A percentile compares a stretch with the other conserved stretches of the same genome.
Evolutionary conservation across 2,329 filamentous ascomycete species (phyloP).

Genomic region (Camptophora hylomeconis): DNA sequence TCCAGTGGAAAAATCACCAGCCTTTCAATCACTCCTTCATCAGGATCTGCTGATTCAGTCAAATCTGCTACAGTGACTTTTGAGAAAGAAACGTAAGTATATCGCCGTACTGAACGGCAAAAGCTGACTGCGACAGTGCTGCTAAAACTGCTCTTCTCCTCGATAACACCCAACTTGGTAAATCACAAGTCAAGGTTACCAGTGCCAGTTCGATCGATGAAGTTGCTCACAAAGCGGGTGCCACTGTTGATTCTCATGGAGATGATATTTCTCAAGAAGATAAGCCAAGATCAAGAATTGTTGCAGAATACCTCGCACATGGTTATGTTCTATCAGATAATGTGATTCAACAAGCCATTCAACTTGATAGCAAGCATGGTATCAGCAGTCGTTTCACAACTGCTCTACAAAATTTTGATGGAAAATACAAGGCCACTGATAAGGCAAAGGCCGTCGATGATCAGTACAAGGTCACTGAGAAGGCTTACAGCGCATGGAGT

Average conservation of each 20-base stretch:
- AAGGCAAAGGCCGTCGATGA: constrained; percentile 73
- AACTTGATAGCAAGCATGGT: constrained; percentile 80
- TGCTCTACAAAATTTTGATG: constrained; percentile 64
- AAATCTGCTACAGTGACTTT: constrained; percentile 90
- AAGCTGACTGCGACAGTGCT: constrained; percentile 40
- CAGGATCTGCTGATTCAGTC: constrained; percentile 41
- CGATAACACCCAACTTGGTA: constrained; percentile 87
- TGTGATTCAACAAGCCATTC: constrained; percentile 70
- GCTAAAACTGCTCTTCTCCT: constrained; percentile 94
- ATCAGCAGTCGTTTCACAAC: constrained; percentile 67
- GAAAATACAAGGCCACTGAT: constrained; percentile 77
- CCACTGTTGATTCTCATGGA: constrained; percentile 37
- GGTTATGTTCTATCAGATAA: constrained; percentile 73
- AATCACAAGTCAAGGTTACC: constrained; percentile 62
- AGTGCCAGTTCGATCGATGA: constrained; percentile 56
- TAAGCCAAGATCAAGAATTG: constrained; percentile 85
- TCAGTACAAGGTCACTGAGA: constrained; percentile 67
- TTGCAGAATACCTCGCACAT: constrained; percentile 92
- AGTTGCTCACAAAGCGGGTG: constrained; percentile 45
- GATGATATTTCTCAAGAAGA: constrained; percentile 77
- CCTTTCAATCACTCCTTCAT: constrained; percentile 58
- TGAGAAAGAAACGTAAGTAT: constrained; percentile 68
- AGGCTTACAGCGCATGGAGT: constrained; percentile 52
- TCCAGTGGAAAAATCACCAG: constrained; percentile 76
- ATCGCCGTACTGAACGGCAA: constrained; percentile 17